Evolutionary conservation across 116 monocot species (phyloP).

Genomic region (Phalaenopsis hybrid): DNA sequence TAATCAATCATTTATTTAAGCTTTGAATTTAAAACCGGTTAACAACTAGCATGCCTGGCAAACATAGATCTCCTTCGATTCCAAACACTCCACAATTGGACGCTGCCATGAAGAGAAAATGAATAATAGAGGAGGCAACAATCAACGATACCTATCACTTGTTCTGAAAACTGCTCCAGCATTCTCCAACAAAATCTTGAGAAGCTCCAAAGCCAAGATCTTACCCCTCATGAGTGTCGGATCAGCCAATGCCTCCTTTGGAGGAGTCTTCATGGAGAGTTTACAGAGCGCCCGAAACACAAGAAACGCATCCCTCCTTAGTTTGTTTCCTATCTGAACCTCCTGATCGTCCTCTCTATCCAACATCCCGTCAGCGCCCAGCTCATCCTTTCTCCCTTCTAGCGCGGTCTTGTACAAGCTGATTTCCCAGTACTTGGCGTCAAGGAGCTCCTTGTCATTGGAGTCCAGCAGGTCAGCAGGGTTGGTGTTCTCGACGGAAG

Average conservation of each 20-base stretch:
- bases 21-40: not conserved
- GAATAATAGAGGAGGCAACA: not conserved
- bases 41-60: not conserved
- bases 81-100: not conserved
- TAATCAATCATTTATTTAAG: not conserved
- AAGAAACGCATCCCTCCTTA: slow-evolving; percentile 39
- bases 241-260: slow-evolving; percentile 33
- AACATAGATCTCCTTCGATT: not conserved
- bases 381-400: slow-evolving; percentile 59
- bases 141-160: slow-evolving; percentile 30
- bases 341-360: slow-evolving; percentile 40
- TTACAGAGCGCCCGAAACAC: slow-evolving; percentile 41
- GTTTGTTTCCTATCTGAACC: slow-evolving; percentile 41
- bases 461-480: slow-evolving; percentile 87
- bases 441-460: slow-evolving; percentile 84
- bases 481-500: slow-evolving; percentile 61
- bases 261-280: slow-evolving; percentile 47
- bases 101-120: not conserved
- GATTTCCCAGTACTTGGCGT: slow-evolving; percentile 58
- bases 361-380: slow-evolving; percentile 25
- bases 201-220: slow-evolving; percentile 41
- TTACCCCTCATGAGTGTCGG: slow-evolving; percentile 35
- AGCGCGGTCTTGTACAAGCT: slow-evolving; percentile 56
- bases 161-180: slow-evolving; percentile 50
- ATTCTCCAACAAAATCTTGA: slow-evolving; percentile 46